A percentile compares a stretch with the other conserved stretches of the same genome.
Evolutionary conservation across 2,329 filamentous ascomycete genomes (phyloP).

Genomic region (Fusarium brachygibbosum): DNA sequence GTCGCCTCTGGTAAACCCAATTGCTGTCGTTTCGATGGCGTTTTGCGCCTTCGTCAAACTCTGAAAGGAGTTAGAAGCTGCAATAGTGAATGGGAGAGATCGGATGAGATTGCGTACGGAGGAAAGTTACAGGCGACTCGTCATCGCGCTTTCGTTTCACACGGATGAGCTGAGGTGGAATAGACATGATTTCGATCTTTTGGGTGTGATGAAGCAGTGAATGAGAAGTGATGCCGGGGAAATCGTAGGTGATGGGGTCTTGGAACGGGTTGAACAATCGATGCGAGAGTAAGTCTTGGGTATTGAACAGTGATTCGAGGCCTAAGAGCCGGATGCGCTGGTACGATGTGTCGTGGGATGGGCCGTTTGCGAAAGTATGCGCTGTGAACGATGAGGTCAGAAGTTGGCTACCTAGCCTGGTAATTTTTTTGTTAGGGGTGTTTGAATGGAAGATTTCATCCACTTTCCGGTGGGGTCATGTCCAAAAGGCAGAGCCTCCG

Average conservation of each 20-base stretch:
- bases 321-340: not conserved
- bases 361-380: conserved; percentile 10
- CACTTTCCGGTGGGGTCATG: conserved; percentile 30
- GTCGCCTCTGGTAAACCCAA: conserved; percentile 70
- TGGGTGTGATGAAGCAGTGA: not conserved
- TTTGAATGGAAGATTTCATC: conserved; percentile 8
- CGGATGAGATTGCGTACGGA: conserved; percentile 59
- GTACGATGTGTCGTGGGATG: not conserved
- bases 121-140: conserved; percentile 67
- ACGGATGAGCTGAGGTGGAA: conserved; percentile 70
- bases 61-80: conserved; percentile 52
- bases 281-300: not conserved
- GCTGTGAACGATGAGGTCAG: conserved; percentile 38
- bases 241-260: not conserved
- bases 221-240: not conserved
- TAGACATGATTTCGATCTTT: conserved; percentile 60
- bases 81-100: conserved; percentile 3
- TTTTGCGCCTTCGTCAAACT: conserved; percentile 67
- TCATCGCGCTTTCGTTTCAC: conserved; percentile 72
- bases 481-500: conserved; percentile 15
- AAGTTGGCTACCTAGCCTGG: conserved; percentile 17
- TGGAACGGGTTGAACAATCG: not conserved
- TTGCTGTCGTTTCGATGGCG: conserved; percentile 64
- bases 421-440: conserved; percentile 7
- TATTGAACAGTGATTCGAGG: not conserved